A percentile compares a stretch with the other conserved stretches of the same genome.
Evolutionary conservation across 768 basidiomycete genomes (phyloP).

Genomic region (Galerina marginata): DNA sequence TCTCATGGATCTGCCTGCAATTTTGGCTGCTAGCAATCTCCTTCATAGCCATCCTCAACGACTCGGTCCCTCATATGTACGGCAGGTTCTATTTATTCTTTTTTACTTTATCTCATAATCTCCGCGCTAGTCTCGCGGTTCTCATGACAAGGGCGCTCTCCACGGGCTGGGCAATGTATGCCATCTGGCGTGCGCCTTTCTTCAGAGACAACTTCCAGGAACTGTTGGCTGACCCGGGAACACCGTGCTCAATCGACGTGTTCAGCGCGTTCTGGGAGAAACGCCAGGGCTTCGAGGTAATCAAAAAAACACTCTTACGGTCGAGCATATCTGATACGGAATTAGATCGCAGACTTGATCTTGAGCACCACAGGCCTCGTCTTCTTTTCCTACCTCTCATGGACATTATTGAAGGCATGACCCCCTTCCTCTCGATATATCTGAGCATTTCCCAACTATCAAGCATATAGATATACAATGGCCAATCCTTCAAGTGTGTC

Average conservation of each 20-base stretch:
- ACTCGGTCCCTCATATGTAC: slow-evolving; percentile 62
- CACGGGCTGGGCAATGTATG: slow-evolving; percentile 57
- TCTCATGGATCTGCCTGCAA: slow-evolving; percentile 52
- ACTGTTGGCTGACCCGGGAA: slow-evolving; percentile 42
- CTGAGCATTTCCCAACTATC: background rate
- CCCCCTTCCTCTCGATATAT: background rate
- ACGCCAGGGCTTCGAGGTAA: slow-evolving; percentile 49
- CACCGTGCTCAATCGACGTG: slow-evolving; percentile 55
- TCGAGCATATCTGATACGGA: background rate
- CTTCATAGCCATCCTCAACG: slow-evolving; percentile 51
- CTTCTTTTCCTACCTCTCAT: slow-evolving; percentile 48
- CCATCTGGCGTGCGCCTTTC: slow-evolving; percentile 50
- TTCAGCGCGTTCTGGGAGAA: slow-evolving; percentile 49
- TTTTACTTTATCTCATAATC: background rate
- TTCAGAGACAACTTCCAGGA: slow-evolving; percentile 39
- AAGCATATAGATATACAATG: slow-evolving; percentile 44
- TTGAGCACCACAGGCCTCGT: slow-evolving; percentile 49
- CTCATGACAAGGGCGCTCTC: slow-evolving; percentile 50
- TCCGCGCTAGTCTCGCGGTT: slow-evolving; percentile 47
- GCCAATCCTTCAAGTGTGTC: slow-evolving; percentile 54
- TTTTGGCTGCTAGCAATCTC: slow-evolving; percentile 61
- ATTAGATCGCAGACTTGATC: slow-evolving; percentile 54
- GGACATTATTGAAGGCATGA: slow-evolving; percentile 48
- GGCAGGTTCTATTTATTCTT: slow-evolving; percentile 17
- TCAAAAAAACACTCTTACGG: slow-evolving; percentile 5